phyloP scores from a whole-genome alignment of 768 basidiomycete genomes.

The Leccinum aurantiacum region DNA sequence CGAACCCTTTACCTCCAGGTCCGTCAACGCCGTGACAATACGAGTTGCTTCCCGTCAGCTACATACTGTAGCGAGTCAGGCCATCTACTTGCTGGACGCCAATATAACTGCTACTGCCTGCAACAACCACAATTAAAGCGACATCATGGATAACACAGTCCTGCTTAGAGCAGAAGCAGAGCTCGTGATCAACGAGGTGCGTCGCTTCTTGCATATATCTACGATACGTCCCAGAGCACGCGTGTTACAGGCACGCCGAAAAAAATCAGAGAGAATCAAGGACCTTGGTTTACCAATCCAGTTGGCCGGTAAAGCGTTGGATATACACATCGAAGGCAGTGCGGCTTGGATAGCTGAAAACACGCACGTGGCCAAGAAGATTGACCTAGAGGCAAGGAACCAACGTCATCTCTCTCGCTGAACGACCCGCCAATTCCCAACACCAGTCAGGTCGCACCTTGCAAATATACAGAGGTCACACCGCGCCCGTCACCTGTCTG shows the following conservation, averaged over 20 bases:
- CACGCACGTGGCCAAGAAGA: constrained; percentile 66
- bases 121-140: constrained; percentile 2
- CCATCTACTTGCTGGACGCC: no score
- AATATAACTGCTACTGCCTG: no score
- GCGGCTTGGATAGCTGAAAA: constrained; percentile 89
- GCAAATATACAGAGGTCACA: constrained; percentile 79
- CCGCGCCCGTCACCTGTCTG: constrained; percentile 84
- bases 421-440: constrained; percentile 10
- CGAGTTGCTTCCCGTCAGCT: background rate
- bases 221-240: background rate
- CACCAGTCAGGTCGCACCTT: constrained; percentile 76
- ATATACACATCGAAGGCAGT: constrained; percentile 60
- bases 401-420: constrained; percentile 6
- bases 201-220: constrained; percentile 1
- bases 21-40: no score
- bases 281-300: constrained; percentile 77
- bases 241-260: constrained; percentile 56
- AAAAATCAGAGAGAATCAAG: constrained; percentile 71
- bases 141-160: constrained; percentile 28
- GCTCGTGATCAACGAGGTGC: constrained; percentile 31
- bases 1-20: background rate
- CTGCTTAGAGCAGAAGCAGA: constrained; percentile 34
- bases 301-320: constrained; percentile 72
- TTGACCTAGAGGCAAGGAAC: constrained; percentile 69
- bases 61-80: background rate